These are phyloP conservation scores for Penicillium waksmanii DNA, from an alignment of 495 filamentous ascomycete species.

Conservation along the genomic window DNA sequence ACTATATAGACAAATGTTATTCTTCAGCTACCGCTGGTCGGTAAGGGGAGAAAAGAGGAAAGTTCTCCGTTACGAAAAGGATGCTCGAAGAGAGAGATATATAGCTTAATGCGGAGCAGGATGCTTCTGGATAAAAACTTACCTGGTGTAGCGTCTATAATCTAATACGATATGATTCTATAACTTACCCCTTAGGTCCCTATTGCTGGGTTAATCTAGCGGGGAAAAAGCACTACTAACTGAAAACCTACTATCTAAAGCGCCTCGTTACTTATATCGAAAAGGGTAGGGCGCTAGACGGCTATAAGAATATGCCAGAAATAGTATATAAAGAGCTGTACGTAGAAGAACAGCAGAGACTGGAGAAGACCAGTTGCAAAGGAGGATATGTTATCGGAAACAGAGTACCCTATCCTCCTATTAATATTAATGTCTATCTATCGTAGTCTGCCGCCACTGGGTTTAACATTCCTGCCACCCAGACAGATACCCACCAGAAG, in stretches of 20 bases:
- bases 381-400: no score
- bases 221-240: conserved; percentile 34
- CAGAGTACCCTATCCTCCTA: no score
- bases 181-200: conserved; percentile 22
- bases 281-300: conserved; percentile 21
- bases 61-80: conserved; percentile 18
- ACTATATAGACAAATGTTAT: conserved; percentile 17
- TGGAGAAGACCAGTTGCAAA: neutral
- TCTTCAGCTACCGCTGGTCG: conserved; percentile 3
- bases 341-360: conserved; percentile 28
- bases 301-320: conserved; percentile 29
- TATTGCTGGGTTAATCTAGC: conserved; percentile 36
- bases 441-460: no score
- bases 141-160: conserved; percentile 36
- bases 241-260: conserved; percentile 26
- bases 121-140: conserved; percentile 24
- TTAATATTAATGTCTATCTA: no score
- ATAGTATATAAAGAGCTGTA: conserved; percentile 22
- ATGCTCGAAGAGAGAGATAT: conserved; percentile 29
- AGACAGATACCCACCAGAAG: no score
- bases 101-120: conserved; percentile 29
- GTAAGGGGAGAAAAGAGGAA: conserved; percentile 29
- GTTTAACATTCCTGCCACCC: no score
- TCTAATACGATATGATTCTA: conserved; percentile 31
- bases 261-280: conserved; percentile 25